Evolutionary conservation across 2,329 filamentous ascomycete genomes (phyloP).

Genomic region (Parasarocladium wereldwijsianum): DNA sequence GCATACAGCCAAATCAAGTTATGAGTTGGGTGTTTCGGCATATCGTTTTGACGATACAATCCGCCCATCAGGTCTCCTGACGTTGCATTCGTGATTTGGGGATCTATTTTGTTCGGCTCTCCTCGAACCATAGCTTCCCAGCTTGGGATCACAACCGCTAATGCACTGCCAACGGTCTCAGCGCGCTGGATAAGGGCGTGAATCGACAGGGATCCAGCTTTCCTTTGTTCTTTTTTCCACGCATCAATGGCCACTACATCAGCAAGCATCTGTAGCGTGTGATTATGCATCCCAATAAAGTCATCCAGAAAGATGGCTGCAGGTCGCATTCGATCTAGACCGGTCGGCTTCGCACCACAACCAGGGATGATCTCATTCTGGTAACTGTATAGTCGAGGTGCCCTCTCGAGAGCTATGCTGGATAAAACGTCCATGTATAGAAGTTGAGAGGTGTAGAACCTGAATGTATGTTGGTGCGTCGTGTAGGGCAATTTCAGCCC

Average conservation of each 20-base stretch:
- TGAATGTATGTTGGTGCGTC: conserved; percentile 29
- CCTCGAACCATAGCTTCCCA: conserved; percentile 1
- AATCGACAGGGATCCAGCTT: conserved; percentile 26
- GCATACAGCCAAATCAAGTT: conserved; percentile 31
- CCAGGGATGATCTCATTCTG: conserved; percentile 23
- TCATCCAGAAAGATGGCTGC: conserved; percentile 28
- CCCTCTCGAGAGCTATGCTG: conserved; percentile 26
- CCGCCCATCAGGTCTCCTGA: conserved; percentile 14
- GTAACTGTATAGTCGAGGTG: conserved; percentile 26
- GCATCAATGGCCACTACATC: conserved; percentile 37
- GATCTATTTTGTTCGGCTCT: neutral
- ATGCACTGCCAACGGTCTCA: conserved; percentile 21
- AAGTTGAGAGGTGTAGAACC: conserved; percentile 31
- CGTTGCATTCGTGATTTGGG: no score
- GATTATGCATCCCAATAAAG: conserved; percentile 41
- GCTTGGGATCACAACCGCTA: conserved; percentile 11
- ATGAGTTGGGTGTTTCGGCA: conserved; percentile 1
- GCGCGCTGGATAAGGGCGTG: conserved; percentile 30
- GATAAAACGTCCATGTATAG: conserved; percentile 35
- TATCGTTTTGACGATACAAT: conserved; percentile 12
- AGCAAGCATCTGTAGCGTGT: conserved; percentile 38
- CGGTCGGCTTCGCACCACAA: conserved; percentile 12
- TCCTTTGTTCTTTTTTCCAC: conserved; percentile 36
- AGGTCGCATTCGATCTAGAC: conserved; percentile 1
- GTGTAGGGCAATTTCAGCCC: conserved; percentile 23